These are phyloP conservation scores for Pseudogymnoascus sp. DNA, from an alignment of 2,329 filamentous ascomycete genomes.

Conservation along the genomic window DNA sequence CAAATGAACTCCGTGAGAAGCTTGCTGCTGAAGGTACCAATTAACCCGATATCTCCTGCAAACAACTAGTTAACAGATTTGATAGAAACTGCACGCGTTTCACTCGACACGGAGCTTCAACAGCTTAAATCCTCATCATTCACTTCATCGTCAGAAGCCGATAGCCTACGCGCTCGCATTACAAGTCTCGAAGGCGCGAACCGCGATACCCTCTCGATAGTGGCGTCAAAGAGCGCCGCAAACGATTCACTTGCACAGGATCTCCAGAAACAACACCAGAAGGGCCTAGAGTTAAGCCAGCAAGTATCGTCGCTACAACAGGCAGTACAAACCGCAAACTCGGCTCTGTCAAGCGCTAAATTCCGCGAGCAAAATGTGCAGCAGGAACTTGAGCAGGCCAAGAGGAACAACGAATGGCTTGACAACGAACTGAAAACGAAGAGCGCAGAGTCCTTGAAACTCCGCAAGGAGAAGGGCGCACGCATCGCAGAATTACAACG, in stretches of 20 bases:
- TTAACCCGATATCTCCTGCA: constrained; percentile 7
- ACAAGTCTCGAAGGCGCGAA: constrained; percentile 83
- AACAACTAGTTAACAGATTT: constrained; percentile 15
- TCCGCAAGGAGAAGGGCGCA: constrained; percentile 87
- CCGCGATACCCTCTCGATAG: constrained; percentile 76
- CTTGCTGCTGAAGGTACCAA: constrained; percentile 67
- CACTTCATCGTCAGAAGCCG: constrained; percentile 64
- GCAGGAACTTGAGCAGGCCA: constrained; percentile 81
- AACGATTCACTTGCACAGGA: constrained; percentile 82
- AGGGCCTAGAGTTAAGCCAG: constrained; percentile 72
- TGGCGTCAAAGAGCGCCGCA: constrained; percentile 81
- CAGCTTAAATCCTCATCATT: constrained; percentile 65
- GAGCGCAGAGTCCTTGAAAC: constrained; percentile 75
- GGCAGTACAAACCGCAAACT: constrained; percentile 71
- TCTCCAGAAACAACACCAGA: constrained; percentile 79
- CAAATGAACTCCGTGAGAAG: constrained; percentile 71
- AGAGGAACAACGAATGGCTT: constrained; percentile 87
- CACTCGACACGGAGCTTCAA: constrained; percentile 74
- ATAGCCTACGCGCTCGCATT: constrained; percentile 73
- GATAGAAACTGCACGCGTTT: constrained; percentile 65
- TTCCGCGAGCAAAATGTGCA: constrained; percentile 85
- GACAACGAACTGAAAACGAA: constrained; percentile 88
- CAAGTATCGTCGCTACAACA: constrained; percentile 78
- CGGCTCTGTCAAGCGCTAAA: constrained; percentile 69
- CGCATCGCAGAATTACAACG: constrained; percentile 83